phyloP scores from a whole-genome alignment of 768 basidiomycete species.

The Pilatotrama ljubarskyi region DNA sequence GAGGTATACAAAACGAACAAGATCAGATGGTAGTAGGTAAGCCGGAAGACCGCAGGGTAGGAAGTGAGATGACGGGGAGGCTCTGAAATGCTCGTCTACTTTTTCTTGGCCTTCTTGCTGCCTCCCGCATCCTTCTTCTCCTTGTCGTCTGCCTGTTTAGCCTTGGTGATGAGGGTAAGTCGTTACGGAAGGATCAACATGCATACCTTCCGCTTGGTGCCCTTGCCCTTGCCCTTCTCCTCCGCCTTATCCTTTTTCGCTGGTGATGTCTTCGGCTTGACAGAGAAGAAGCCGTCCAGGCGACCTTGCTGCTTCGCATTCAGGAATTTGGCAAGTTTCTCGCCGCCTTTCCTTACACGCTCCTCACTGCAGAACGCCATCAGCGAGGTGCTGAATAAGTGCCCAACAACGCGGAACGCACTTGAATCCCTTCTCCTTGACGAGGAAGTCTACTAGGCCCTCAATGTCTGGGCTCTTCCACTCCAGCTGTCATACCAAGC shows the following conservation, averaged over 20 bases:
- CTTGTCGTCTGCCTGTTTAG: conserved; percentile 30
- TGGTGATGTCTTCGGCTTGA: conserved; percentile 58
- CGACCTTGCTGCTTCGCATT: conserved; percentile 94
- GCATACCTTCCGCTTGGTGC: conserved; percentile 55
- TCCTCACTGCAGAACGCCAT: conserved; percentile 69
- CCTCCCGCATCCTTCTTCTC: conserved; percentile 34
- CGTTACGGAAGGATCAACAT: not conserved
- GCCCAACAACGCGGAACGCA: too few species aligned
- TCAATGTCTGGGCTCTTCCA: conserved; percentile 95
- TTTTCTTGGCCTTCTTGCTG: conserved; percentile 46
- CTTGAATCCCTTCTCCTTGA: conserved; percentile 97
- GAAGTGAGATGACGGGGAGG: not conserved
- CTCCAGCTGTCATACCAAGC: conserved; percentile 60
- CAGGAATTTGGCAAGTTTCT: conserved; percentile 86
- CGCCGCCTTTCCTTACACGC: conserved; percentile 91
- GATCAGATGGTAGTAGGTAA: not conserved
- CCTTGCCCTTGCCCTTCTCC: conserved; percentile 38
- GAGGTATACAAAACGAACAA: conserved; percentile 15
- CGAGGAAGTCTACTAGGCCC: conserved; percentile 90
- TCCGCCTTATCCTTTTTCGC: conserved; percentile 41
- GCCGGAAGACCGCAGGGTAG: not conserved
- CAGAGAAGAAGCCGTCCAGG: conserved; percentile 92
- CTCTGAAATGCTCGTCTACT: conserved; percentile 23
- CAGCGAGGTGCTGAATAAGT: too few species aligned
- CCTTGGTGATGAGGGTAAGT: too few species aligned